Evolutionary conservation across 2,329 filamentous ascomycete genomes (phyloP), one percentile per base, ranked within the genome.

Genomic region (Pezicula rhizophila): DNA sequence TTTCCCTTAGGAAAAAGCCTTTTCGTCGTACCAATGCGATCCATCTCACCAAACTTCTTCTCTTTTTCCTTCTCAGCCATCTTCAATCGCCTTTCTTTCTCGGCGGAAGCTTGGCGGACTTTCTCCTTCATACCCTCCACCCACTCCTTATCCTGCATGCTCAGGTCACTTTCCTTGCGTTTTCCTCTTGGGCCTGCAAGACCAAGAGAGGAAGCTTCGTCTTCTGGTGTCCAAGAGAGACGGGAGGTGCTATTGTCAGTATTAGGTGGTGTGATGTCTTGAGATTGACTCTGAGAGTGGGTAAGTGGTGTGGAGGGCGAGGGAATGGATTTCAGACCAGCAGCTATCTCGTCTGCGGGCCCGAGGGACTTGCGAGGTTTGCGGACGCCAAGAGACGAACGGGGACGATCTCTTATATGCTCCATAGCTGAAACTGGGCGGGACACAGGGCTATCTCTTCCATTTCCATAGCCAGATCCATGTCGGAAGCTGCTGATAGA

Each of bases 101-200:
- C 82, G 48, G 78, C 78, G 60, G 84, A 87, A 52, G 82, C 85
- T 42, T 82, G 76, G 51, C 85, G 79, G 37, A 90, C 88, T 62
- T 88, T 85, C 61, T 88, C 85, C 69, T 89, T 85, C 71, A 93
- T 85, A 53, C 82, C 87, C 65, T 91, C 85, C 8, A 93, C 85
- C 88, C 88, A 93, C 35, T 84, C 82, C 50, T 81, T 75, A 61
- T 85, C 88, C 66, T 90, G 84, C 48, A 84, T 81, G 48, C 82
- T 87, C 69, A 82, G 86, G 62, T 75, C 78, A 7, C 79, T 76
- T 55, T 77, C 79, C 65, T 80, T 85, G 6, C 40, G 18, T 26
- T 42, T 42, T 33, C 77, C 74, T 42, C 77, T 80, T 1, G 86
- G 86, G 0, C 87, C 87, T 0, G 85, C 85, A 43, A 90, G 78